A percentile compares a stretch with the other conserved stretches of the same genome.
These are phyloP conservation scores for Saraca asoca DNA, from an alignment of 331 rosid species.

Conservation along the genomic window DNA sequence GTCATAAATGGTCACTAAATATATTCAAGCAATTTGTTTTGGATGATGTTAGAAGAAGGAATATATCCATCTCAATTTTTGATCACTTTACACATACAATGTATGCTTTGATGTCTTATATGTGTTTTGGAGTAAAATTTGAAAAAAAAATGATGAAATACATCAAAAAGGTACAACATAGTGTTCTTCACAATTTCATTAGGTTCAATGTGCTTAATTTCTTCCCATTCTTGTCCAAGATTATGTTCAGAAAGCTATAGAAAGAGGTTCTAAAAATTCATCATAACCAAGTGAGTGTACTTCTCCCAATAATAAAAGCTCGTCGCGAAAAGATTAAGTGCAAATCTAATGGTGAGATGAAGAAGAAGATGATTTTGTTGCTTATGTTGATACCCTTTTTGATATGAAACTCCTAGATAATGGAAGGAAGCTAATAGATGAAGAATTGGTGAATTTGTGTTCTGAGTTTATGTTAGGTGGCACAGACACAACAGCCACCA, in stretches of 20 bases:
- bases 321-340: slow-evolving; percentile 26
- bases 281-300: slow-evolving; percentile 17
- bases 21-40: slow-evolving; percentile 27
- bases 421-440: slow-evolving; percentile 29
- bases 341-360: background rate
- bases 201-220: slow-evolving; percentile 50
- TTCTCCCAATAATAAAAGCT: slow-evolving; percentile 50
- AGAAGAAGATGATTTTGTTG: slow-evolving; percentile 19
- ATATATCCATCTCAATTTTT: slow-evolving; percentile 23
- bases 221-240: slow-evolving; percentile 38
- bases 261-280: slow-evolving; percentile 39
- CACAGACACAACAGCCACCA: slow-evolving; percentile 44
- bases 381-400: slow-evolving; percentile 45
- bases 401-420: slow-evolving; percentile 37
- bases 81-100: slow-evolving; percentile 29
- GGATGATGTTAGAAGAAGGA: slow-evolving; percentile 32
- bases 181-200: slow-evolving; percentile 43
- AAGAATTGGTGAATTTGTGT: slow-evolving; percentile 51
- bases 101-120: slow-evolving; percentile 29
- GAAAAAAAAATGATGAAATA: slow-evolving; percentile 18
- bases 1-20: slow-evolving; percentile 37
- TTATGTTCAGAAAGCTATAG: slow-evolving; percentile 43
- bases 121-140: slow-evolving; percentile 42
- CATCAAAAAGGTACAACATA: slow-evolving; percentile 36
- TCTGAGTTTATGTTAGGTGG: slow-evolving; percentile 48